These are phyloP conservation scores for Pseudocercospora fijiensis DNA, from an alignment of 2,329 filamentous ascomycete species.

Conservation along the genomic window DNA sequence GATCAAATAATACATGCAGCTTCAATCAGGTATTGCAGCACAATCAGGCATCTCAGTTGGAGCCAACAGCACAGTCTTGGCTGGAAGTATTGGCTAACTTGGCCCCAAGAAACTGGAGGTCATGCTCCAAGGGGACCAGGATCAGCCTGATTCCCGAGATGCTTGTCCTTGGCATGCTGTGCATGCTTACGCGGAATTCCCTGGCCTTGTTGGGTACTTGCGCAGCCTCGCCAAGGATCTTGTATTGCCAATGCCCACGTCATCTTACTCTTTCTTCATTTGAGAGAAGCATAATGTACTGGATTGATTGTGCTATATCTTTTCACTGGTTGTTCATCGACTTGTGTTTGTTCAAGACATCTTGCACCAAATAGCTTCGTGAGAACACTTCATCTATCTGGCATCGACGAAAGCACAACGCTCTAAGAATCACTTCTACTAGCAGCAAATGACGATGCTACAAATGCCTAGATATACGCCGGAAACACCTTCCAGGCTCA, in stretches of 20 bases:
- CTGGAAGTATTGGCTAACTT: background rate
- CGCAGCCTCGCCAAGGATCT: constrained; percentile 5
- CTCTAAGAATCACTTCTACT: background rate
- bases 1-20: background rate
- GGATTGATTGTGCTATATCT: background rate
- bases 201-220: background rate
- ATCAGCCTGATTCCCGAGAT: background rate
- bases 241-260: background rate
- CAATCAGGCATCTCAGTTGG: background rate
- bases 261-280: background rate
- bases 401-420: background rate
- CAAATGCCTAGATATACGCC: background rate
- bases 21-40: background rate
- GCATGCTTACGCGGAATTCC: background rate
- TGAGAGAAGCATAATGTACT: background rate
- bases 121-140: too few relatives aligned
- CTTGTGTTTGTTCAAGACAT: too few relatives aligned
- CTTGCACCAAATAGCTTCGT: background rate
- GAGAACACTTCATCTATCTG: background rate
- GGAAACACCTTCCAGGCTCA: background rate
- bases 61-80: background rate
- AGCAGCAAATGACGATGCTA: background rate
- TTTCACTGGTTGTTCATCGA: background rate
- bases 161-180: background rate
- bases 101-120: background rate